These are phyloP conservation scores for Gracilaria gracilis DNA, from an alignment of 23 red algal species.

Conservation along the genomic window DNA sequence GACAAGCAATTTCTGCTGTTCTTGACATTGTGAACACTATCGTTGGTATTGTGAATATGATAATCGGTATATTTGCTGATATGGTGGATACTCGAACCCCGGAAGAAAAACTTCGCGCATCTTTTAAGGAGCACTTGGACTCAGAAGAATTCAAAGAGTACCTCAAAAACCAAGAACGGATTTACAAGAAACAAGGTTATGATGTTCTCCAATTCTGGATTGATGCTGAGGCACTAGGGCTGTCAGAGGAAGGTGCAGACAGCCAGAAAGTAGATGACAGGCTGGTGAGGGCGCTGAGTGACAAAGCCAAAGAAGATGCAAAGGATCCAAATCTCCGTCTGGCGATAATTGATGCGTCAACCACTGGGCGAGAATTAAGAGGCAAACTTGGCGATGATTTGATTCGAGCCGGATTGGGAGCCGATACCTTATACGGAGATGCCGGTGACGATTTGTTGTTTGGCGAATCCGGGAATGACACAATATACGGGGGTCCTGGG, in stretches of 20 bases:
- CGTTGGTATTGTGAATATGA: constrained; percentile 23
- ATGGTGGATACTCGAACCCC: constrained; percentile 33
- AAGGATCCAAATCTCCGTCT: neutral
- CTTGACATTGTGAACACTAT: constrained; percentile 19
- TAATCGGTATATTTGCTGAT: constrained; percentile 23
- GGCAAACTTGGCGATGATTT: neutral
- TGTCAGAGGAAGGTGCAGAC: constrained; percentile 14
- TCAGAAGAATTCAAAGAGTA: neutral
- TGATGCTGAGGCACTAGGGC: neutral
- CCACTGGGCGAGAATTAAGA: neutral
- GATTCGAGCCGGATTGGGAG: constrained; percentile 14
- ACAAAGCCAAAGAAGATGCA: neutral
- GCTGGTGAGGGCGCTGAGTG: neutral
- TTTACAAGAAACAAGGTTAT: constrained; percentile 18
- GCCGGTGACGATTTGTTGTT: constrained; percentile 1
- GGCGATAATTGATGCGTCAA: neutral
- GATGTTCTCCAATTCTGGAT: neutral
- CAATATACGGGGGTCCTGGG: neutral
- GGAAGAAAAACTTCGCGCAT: neutral
- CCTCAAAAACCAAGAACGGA: constrained; percentile 2
- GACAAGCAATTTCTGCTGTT: neutral
- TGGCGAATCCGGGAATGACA: neutral
- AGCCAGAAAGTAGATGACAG: neutral
- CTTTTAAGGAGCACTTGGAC: neutral
- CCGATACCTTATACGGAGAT: constrained; percentile 9